phyloP scores from a whole-genome alignment of 345 rosid species.

The Heritiera littoralis region DNA sequence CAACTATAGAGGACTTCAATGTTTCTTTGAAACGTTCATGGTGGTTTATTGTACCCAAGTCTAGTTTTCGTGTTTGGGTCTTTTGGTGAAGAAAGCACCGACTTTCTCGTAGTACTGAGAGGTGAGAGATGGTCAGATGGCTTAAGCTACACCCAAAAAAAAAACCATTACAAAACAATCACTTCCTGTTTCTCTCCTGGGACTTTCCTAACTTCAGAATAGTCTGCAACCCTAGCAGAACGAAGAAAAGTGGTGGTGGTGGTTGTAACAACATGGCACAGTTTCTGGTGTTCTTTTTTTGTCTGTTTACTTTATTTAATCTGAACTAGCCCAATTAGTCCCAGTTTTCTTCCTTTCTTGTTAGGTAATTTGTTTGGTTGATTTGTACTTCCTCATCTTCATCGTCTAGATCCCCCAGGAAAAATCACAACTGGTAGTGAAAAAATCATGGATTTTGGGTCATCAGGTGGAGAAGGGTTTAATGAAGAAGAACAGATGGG shows the following conservation, averaged over 20 bases:
- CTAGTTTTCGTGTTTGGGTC: slow-evolving; percentile 11
- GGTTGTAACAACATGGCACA: slow-evolving; percentile 2
- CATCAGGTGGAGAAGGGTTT: slow-evolving; percentile 27
- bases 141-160: neutral
- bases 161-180: no score
- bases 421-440: neutral
- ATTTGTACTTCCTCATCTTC: neutral
- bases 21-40: slow-evolving; percentile 21
- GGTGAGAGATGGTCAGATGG: neutral
- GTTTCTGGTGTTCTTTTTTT: neutral
- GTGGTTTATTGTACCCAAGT: neutral
- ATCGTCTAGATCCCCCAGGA: slow-evolving; percentile 3
- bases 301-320: slow-evolving; percentile 23
- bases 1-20: slow-evolving; percentile 21
- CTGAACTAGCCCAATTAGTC: neutral
- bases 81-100: slow-evolving; percentile 25
- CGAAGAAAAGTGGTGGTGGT: neutral
- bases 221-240: slow-evolving; percentile 23
- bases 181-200: slow-evolving; percentile 6
- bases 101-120: slow-evolving; percentile 20
- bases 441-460: slow-evolving; percentile 34
- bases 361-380: neutral
- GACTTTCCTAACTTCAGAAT: neutral
- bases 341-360: slow-evolving; percentile 5
- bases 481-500: slow-evolving; percentile 34